Evolutionary conservation across 139 green algal species (phyloP).

Genomic region (Chlamydomonas sphaeroides): DNA sequence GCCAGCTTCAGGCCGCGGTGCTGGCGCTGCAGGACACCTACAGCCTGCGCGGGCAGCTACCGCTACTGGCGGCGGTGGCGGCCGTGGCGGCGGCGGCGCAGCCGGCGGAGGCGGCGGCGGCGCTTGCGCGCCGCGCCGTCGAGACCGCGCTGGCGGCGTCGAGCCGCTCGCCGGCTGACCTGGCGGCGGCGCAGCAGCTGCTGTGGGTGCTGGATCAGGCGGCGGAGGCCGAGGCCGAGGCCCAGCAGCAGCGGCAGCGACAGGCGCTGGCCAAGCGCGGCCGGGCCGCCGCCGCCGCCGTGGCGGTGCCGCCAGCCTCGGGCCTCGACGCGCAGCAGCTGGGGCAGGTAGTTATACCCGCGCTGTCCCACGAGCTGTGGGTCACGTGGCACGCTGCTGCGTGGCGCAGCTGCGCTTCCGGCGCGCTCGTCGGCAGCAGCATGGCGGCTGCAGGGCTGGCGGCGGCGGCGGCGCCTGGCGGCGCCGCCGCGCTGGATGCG

Average conservation of each 20-base stretch:
- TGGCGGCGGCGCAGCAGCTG: constrained; percentile 74
- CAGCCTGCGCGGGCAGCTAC: constrained; percentile 22
- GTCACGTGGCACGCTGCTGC: constrained; percentile 71
- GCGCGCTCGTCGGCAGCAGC: constrained; percentile 3
- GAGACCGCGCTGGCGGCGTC: background rate
- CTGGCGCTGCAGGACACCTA: constrained; percentile 54
- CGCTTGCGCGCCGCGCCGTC: background rate
- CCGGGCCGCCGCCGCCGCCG: background rate
- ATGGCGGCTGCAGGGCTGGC: background rate
- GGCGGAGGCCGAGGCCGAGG: background rate
- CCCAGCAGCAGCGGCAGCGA: background rate
- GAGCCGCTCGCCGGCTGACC: constrained; percentile 29
- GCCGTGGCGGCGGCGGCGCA: background rate
- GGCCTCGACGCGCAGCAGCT: constrained; percentile 17
- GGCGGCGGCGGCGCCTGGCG: background rate
- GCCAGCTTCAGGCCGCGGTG: constrained; percentile 52
- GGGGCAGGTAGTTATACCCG: constrained; percentile 46
- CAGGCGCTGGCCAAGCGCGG: background rate
- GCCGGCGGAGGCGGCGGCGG: background rate
- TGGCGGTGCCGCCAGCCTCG: background rate
- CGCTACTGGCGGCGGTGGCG: constrained; percentile 29
- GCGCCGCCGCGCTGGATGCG: constrained; percentile 4
- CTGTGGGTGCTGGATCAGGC: constrained; percentile 78
- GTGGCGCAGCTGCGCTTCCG: background rate
- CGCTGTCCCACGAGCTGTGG: constrained; percentile 80